Base-by-base conservation (phyloP, 2,329 filamentous ascomycete species). In the Colletotrichum sp. region DNA sequence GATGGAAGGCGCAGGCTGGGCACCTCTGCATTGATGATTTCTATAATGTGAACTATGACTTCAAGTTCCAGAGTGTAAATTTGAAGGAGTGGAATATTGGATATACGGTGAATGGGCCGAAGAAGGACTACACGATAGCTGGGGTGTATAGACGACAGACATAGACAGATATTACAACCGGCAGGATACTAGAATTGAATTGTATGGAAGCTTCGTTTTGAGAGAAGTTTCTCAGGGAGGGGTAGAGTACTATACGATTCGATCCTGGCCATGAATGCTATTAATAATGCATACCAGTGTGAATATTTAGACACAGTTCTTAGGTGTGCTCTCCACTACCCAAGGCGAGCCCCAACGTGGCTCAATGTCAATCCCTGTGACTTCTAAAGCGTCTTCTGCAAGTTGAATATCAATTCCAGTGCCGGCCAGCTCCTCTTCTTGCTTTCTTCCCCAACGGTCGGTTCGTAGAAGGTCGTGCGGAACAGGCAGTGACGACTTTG, bases 1-100 rank as follows among this genome's bases (percentile, higher is more conserved):
- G 89, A 1, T 95, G 93, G 92, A 83, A 86, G 57, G 94, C 93
- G 0, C 92, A 88, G 78, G 92, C 93, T 0, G 90, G 91, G 14
- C 94, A 96, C 82, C 84, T 95, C 24, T 96, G 94, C 81, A 89
- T 92, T 26, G 89, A 93, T 30, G 94, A 96, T 80, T 92, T 92
- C 78, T 96, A 96, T 80, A 88, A 94, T 72, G 93, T 94, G 55
- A 86, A 87, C 60, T 95, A 95, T 82, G 89, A 92, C 76, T 96
- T 96, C 83, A 83, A 83, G 10, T 94, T 93, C 78, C 82, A 87
- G 64, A 91, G 90, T 14, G 86, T 93, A 2, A 89, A 89, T 59
- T 79, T 95, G 78, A 81, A 82, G 68, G 83, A 87, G 30, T 95
- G 93, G 90, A 88, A 83, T 34, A 86, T 94, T 60, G 89, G 86